A percentile compares a stretch with the other conserved stretches of the same genome.
phyloP scores from a whole-genome alignment of 2,329 filamentous ascomycete species.

The Monosporascus sp. region DNA sequence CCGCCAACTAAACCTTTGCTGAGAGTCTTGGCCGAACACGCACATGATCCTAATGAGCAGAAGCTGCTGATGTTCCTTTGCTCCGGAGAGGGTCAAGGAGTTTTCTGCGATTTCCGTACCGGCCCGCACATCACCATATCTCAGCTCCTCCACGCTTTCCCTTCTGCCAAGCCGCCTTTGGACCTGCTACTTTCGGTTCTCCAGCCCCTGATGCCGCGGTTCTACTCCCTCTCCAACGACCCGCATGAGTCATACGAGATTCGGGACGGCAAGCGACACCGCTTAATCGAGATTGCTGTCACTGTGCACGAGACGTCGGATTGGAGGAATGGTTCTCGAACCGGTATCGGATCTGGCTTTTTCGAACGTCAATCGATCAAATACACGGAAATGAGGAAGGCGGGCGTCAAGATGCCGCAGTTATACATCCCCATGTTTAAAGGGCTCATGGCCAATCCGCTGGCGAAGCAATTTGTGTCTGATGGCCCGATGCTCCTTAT shows the following conservation, averaged over 20 bases:
- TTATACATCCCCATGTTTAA: constrained; percentile 95
- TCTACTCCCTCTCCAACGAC: constrained; percentile 97
- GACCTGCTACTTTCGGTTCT: constrained; percentile 75
- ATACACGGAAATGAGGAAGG: constrained; percentile 63
- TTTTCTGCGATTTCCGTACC: constrained; percentile 91
- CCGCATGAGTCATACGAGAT: constrained; percentile 71
- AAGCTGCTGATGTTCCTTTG: constrained; percentile 83
- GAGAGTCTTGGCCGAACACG: constrained; percentile 80
- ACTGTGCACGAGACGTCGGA: constrained; percentile 84
- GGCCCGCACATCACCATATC: constrained; percentile 79
- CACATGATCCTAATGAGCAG: constrained; percentile 74
- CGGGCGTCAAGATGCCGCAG: constrained; percentile 53
- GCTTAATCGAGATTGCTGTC: constrained; percentile 92
- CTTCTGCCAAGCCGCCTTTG: constrained; percentile 82
- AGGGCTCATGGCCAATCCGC: constrained; percentile 92
- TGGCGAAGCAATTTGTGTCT: constrained; percentile 84
- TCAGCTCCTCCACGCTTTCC: constrained; percentile 87
- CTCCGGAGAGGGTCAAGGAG: constrained; percentile 83
- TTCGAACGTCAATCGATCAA: constrained; percentile 78
- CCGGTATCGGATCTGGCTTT: constrained; percentile 88
- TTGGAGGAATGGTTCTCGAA: constrained; percentile 68
- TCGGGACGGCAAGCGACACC: constrained; percentile 65
- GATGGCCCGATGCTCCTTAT: constrained; percentile 98
- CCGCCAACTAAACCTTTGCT: constrained; percentile 85
- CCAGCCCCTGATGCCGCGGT: constrained; percentile 90